Percentiles rank a stretch among this genome's conserved stretches.
Evolutionary conservation across 2,329 filamentous ascomycete genomes (phyloP).

Genomic region (Capronia americana): DNA sequence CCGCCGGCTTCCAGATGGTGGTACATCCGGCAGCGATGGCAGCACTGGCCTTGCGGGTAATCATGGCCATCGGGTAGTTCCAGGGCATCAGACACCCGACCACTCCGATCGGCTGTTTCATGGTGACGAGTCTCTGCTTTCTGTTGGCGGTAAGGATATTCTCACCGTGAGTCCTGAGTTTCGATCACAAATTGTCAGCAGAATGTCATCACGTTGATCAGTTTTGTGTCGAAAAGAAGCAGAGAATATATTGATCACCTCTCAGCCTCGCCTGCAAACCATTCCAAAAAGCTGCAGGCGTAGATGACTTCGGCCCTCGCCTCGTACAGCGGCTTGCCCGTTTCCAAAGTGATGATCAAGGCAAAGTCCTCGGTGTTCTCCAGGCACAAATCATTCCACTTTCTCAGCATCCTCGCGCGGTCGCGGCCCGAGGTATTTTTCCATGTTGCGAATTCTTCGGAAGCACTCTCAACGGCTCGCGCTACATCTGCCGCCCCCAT

Average conservation of each 20-base stretch:
- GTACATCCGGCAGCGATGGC: slow-evolving; percentile 49
- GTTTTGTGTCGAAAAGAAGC: too few relatives aligned
- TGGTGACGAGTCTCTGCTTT: slow-evolving; percentile 75
- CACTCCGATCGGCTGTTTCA: slow-evolving; percentile 84
- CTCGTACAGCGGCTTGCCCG: slow-evolving; percentile 57
- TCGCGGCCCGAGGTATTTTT: slow-evolving; percentile 66
- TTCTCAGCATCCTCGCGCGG: slow-evolving; percentile 66
- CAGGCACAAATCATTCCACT: slow-evolving; percentile 70
- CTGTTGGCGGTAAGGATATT: slow-evolving; percentile 66
- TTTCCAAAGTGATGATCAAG: slow-evolving; percentile 21
- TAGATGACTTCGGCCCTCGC: slow-evolving; percentile 56
- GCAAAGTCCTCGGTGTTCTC: slow-evolving; percentile 55
- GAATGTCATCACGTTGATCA: too few relatives aligned
- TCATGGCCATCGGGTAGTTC: slow-evolving; percentile 84
- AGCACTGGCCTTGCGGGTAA: slow-evolving; percentile 49
- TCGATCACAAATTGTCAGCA: too few relatives aligned
- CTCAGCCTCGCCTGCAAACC: slow-evolving; percentile 59
- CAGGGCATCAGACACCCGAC: slow-evolving; percentile 84
- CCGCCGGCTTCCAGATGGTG: slow-evolving; percentile 46
- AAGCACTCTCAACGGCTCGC: slow-evolving; percentile 79
- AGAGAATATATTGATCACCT: too few relatives aligned
- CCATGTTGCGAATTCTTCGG: slow-evolving; percentile 70
- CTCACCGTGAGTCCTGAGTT: slow-evolving; percentile 44
- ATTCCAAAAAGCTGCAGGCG: slow-evolving; percentile 55
- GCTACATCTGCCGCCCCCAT: slow-evolving; percentile 79